These are phyloP conservation scores for Pythium utonaiense DNA, from an alignment of 352 stramenopile species.

Conservation along the genomic window DNA sequence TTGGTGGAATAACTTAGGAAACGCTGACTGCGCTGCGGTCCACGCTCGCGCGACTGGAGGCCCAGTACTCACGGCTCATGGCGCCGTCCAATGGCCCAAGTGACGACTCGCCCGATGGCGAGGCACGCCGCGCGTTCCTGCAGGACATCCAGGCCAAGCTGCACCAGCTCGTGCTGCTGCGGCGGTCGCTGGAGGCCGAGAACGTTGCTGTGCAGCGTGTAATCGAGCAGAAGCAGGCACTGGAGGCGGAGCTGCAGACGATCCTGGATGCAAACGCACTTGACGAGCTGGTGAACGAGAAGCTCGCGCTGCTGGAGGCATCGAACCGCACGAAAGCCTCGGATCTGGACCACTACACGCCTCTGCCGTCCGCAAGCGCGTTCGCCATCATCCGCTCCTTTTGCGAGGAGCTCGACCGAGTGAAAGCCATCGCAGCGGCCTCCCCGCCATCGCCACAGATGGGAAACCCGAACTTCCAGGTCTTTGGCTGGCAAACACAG, in stretches of 20 bases:
- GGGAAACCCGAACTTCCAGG: slow-evolving; percentile 11
- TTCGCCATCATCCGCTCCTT: slow-evolving; percentile 20
- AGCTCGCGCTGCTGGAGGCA: slow-evolving; percentile 31
- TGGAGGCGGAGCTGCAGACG: slow-evolving; percentile 19
- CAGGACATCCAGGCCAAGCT: slow-evolving; percentile 20
- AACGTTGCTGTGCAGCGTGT: slow-evolving; percentile 12
- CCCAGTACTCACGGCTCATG: slow-evolving; percentile 20
- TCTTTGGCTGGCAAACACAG: slow-evolving; percentile 38
- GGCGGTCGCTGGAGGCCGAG: slow-evolving; percentile 29
- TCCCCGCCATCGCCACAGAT: not conserved
- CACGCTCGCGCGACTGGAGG: slow-evolving; percentile 23
- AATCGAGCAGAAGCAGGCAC: slow-evolving; percentile 18
- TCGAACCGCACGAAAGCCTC: not conserved
- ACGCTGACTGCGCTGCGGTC: slow-evolving; percentile 22
- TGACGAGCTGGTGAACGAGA: slow-evolving; percentile 31
- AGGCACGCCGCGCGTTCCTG: slow-evolving; percentile 11
- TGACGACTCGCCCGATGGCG: not conserved
- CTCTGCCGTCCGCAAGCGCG: slow-evolving; percentile 10
- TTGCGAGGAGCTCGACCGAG: slow-evolving; percentile 18
- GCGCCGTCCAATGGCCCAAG: not conserved
- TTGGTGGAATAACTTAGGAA: slow-evolving; percentile 22
- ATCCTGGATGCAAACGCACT: slow-evolving; percentile 22
- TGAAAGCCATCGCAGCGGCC: slow-evolving; percentile 9
- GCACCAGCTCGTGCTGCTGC: slow-evolving; percentile 26
- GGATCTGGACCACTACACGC: slow-evolving; percentile 14